Base-by-base conservation (phyloP, 305 asterid species). In the Fraxinus paxiana region DNA sequence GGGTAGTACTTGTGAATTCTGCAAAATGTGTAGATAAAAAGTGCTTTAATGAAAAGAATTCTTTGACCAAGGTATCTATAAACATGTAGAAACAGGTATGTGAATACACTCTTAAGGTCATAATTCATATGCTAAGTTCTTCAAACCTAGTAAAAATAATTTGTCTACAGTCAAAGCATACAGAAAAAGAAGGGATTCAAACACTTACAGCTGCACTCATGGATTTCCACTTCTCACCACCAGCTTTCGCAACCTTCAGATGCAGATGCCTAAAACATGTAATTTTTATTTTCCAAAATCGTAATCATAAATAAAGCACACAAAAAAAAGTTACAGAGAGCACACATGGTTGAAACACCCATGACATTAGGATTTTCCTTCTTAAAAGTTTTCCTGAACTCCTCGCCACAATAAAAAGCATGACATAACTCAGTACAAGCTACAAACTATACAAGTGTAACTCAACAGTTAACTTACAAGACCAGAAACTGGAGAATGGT, bases 221-320 rank as follows among this genome's bases (percentile, higher is more conserved):
- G 77, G 98, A 94, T 81, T 94, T 95, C 98, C 99, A 95, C 86
- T 90, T 94, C 86, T 84, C 93, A 71, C 99, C 98, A 38, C 97
- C 98, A 85, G 98, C 97, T 86, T 92, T 92, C 71, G 97, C 99
- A 38, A 95, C 99, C 98, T 95, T 85, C 41, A 83, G 6, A 54
- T 48, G 72, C 17, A 78, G 18, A 46, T 13, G 76, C 0, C 18
- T 67, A 59, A 76, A 33, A 31, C 71, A 83, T 79, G 20, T 20
- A 43, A 51, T n/a, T 9, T 61, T 76, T 46, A 20, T 43, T 8
- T 13, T 71, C 72, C 51, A 20, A 74, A 59, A 76, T 3, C 41
- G 24, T 37, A 69, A 73, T 33, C 56, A 18, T 46, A 46, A 46
- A 46, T 46, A 46, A 46, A n/a, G 33, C n/a, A 80, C 9, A 72